phyloP scores from a whole-genome alignment of 2,329 filamentous ascomycete species.

The Rugonectria rugulosa region DNA sequence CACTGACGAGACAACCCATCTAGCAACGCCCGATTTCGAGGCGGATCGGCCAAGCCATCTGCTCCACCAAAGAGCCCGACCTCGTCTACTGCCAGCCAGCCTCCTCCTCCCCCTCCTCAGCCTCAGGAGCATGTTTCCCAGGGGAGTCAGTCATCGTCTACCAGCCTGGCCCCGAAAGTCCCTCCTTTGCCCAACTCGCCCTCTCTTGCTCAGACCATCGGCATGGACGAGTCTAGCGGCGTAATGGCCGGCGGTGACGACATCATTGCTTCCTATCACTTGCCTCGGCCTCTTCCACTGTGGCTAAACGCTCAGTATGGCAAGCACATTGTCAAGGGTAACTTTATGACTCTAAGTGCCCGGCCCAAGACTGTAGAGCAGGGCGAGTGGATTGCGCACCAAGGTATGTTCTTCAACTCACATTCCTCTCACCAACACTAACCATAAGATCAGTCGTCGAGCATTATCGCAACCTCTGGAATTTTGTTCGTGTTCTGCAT shows the following conservation, averaged over 20 bases:
- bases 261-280: constrained; percentile 65
- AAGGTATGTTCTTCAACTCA: constrained; percentile 64
- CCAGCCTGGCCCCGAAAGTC: constrained; percentile 63
- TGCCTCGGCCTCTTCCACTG: constrained; percentile 69
- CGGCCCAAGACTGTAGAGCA: constrained; percentile 93
- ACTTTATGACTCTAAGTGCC: constrained; percentile 97
- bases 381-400: constrained; percentile 95
- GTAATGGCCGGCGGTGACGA: constrained; percentile 59
- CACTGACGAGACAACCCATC: constrained; percentile 38
- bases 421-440: constrained; percentile 2
- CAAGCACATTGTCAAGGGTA: constrained; percentile 93
- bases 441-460: constrained; percentile 74
- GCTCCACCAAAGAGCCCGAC: constrained; percentile 62
- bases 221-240: constrained; percentile 68
- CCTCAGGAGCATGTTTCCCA: constrained; percentile 56
- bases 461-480: constrained; percentile 88
- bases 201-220: constrained; percentile 71
- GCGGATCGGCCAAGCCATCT: constrained; percentile 59
- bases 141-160: constrained; percentile 59
- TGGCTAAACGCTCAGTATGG: constrained; percentile 80
- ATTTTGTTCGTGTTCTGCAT: constrained; percentile 88
- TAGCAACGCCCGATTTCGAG: constrained; percentile 67
- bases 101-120: constrained; percentile 55
- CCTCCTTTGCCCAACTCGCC: constrained; percentile 70
- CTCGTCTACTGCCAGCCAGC: constrained; percentile 56